phyloP scores from a whole-genome alignment of 2,329 filamentous ascomycete species.

The Phialocephala subalpina region DNA sequence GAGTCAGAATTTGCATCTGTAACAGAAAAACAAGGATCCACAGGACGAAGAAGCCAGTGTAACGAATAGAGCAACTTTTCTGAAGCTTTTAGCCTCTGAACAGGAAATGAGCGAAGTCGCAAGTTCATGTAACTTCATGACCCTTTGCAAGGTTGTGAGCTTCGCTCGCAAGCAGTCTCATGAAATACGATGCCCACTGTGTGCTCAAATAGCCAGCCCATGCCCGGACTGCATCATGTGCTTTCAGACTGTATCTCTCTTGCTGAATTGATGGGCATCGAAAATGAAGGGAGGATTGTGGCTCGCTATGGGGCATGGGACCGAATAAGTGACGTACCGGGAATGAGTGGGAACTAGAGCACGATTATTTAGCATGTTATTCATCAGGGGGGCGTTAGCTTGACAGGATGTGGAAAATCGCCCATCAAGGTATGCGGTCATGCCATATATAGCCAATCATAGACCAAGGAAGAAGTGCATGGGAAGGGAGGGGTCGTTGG shows the following conservation, averaged over 20 bases:
- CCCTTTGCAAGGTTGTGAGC: not conserved
- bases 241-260: not conserved
- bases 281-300: not conserved
- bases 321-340: conserved; percentile 47
- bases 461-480: conserved; percentile 11
- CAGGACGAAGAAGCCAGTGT: not conserved
- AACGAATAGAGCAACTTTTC: not conserved
- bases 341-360: conserved; percentile 69
- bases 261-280: not conserved
- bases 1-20: not conserved
- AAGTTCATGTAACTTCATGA: not conserved
- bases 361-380: conserved; percentile 41
- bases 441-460: conserved; percentile 17
- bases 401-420: conserved; percentile 20
- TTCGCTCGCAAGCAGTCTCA: not conserved
- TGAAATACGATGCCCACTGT: not conserved
- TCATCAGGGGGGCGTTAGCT: conserved; percentile 13
- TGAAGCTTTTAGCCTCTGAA: not conserved
- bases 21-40: not conserved
- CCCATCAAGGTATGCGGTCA: conserved; percentile 36
- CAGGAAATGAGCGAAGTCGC: too few species aligned
- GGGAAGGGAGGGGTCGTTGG: conserved; percentile 21
- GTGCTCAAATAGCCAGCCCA: too few species aligned
- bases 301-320: not conserved
- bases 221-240: not conserved